Percentiles rank a stretch among this genome's conserved stretches.
Evolutionary conservation across 2,329 filamentous ascomycete species (phyloP).

Genomic region (Myriosclerotinia scirpicola): DNA sequence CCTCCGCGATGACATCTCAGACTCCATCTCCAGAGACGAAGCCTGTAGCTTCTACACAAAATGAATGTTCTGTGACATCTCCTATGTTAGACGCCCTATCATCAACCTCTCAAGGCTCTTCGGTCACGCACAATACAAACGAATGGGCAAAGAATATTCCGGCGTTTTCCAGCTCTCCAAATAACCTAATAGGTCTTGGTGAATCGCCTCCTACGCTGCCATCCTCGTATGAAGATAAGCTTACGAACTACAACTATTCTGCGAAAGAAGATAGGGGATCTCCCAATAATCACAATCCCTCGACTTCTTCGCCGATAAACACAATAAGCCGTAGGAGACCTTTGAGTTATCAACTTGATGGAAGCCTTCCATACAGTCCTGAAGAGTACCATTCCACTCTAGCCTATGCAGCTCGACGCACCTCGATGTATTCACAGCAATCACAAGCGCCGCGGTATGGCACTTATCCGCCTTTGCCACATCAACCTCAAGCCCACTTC

Average conservation of each 20-base stretch:
- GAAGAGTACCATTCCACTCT: conserved; percentile 52
- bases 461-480: conserved; percentile 65
- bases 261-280: conserved; percentile 38
- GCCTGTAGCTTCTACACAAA: conserved; percentile 30
- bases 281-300: conserved; percentile 33
- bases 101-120: conserved; percentile 34
- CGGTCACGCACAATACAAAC: conserved; percentile 39
- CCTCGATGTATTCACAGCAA: conserved; percentile 54
- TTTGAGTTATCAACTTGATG: conserved; percentile 52
- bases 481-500: conserved; percentile 75
- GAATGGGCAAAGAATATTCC: conserved; percentile 49
- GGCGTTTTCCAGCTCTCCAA: conserved; percentile 45
- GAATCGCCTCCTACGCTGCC: conserved; percentile 46
- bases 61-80: conserved; percentile 34
- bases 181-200: conserved; percentile 46
- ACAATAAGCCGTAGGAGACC: conserved; percentile 47
- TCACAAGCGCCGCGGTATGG: conserved; percentile 45
- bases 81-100: conserved; percentile 39
- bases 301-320: conserved; percentile 41
- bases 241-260: conserved; percentile 36
- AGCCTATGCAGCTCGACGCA: conserved; percentile 46
- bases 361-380: conserved; percentile 38
- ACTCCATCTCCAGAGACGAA: conserved; percentile 37
- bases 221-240: conserved; percentile 40
- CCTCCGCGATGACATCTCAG: conserved; percentile 20